Evolutionary conservation across 371 early-diverging fungal genomes (phyloP), one percentile per base, ranked within the genome.

Genomic region (Mortierella sp.): DNA sequence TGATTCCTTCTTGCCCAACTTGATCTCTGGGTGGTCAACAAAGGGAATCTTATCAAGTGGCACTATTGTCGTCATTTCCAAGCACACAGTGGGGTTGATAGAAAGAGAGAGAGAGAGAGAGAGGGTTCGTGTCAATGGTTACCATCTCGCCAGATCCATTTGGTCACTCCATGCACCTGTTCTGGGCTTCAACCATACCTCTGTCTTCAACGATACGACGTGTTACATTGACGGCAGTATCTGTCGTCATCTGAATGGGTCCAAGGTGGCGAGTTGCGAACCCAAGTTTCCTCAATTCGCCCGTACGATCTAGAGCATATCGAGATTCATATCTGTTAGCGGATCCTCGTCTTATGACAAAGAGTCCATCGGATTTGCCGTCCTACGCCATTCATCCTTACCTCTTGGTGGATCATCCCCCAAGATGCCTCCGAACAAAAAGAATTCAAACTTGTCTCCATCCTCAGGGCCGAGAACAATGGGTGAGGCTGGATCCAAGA

Each of bases 371-470:
- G n/a, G n/a, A n/a, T n/a, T n/a, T n/a, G n/a, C n/a, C n/a, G n/a
- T n/a, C n/a, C n/a, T n/a, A n/a, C n/a, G n/a, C n/a, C n/a, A n/a
- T 31, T 23, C 1, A 7, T 23, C 3, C 42, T 58, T 82, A 88
- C 90, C 90, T 82, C 84, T 80, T 52, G 90, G 90, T 45, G 90
- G 90, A 68, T 86, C 85, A 72, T 84, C 89, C 49, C 91, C 90
- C 51, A 93, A 74, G 61, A 94, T 94, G 39, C 94, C 94, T 21
- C 94, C 94, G 84, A 94, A 94, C 67, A 94, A 78, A 60, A 91
- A 86, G 74, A 86, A 91, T 30, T 91, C 89, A 64, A 84, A 94
- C 16, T 72, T 79, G 19, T 86, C 85, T 19, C 82, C 91, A 73
- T 94, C 94, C 54, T 84, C 88, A 26, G 93, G 92, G 31, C 78